phyloP scores from a whole-genome alignment of 1,139 yeast species.

The Suhomyces bribrorum region DNA sequence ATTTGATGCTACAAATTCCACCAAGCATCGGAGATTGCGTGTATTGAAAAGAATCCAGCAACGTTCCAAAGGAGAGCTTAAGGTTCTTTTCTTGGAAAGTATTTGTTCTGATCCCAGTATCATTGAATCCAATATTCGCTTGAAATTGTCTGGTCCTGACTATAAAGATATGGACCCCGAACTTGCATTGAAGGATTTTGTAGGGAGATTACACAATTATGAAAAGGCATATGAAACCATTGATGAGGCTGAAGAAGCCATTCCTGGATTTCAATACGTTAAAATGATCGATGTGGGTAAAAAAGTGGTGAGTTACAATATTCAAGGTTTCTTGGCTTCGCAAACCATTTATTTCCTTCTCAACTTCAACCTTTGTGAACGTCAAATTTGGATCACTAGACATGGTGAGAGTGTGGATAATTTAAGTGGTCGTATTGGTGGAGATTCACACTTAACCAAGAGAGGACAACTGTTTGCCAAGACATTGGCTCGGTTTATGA shows the following conservation, averaged over 20 bases:
- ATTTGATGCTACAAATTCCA: slow-evolving; percentile 93
- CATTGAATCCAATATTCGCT: slow-evolving; percentile 76
- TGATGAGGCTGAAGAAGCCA: slow-evolving; percentile 63
- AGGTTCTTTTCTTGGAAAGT: slow-evolving; percentile 83
- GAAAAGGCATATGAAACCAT: slow-evolving; percentile 90
- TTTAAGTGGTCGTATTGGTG: slow-evolving; percentile 85
- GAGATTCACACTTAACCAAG: slow-evolving; percentile 78
- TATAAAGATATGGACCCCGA: slow-evolving; percentile 84
- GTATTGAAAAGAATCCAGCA: slow-evolving; percentile 71
- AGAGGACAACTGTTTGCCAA: slow-evolving; percentile 75
- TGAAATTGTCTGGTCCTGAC: slow-evolving; percentile 92
- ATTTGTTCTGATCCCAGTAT: slow-evolving; percentile 79
- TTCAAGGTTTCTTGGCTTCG: slow-evolving; percentile 89
- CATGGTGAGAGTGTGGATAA: slow-evolving; percentile 93
- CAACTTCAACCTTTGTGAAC: slow-evolving; percentile 84
- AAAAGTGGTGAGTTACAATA: slow-evolving; percentile 87
- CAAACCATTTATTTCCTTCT: slow-evolving; percentile 88
- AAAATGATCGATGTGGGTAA: slow-evolving; percentile 96
- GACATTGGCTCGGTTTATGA: slow-evolving; percentile 74
- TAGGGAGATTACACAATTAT: slow-evolving; percentile 77
- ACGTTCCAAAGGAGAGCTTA: slow-evolving; percentile 70
- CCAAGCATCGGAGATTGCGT: slow-evolving; percentile 66
- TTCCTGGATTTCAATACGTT: slow-evolving; percentile 73
- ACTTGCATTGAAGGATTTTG: slow-evolving; percentile 76
- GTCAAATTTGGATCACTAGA: slow-evolving; percentile 94